Conservation (phyloP, 2,329 filamentous ascomycete genomes). For the Venturia effusa region DNA sequence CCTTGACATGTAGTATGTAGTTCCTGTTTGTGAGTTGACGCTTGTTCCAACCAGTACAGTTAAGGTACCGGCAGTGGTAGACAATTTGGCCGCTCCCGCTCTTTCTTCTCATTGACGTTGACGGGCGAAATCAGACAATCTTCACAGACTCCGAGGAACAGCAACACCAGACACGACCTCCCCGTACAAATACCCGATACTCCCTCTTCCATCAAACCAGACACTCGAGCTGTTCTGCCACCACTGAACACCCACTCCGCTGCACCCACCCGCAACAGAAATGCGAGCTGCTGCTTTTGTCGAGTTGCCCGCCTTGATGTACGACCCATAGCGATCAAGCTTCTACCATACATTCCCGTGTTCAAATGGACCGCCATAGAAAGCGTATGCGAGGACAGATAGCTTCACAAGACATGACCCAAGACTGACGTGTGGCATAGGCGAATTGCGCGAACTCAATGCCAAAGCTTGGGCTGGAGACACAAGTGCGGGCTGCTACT, state of each 20-base stretch:
- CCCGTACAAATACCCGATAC: background rate
- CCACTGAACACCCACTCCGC: background rate
- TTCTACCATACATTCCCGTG: background rate
- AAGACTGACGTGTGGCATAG: slow-evolving; percentile 33
- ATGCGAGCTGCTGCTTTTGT: slow-evolving; percentile 5
- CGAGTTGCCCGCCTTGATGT: slow-evolving; percentile 7
- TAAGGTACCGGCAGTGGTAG: too few relatives aligned
- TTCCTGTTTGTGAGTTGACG: background rate
- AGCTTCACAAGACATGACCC: background rate
- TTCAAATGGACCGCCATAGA: slow-evolving; percentile 38
- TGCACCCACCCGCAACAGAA: background rate
- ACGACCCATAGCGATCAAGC: slow-evolving; percentile 11
- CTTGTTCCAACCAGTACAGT: background rate
- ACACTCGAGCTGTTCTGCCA: background rate
- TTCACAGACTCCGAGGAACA: background rate
- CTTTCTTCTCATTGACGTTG: background rate
- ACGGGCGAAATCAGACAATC: background rate
- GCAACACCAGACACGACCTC: background rate
- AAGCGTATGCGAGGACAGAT: slow-evolving; percentile 28
- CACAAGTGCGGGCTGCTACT: slow-evolving; percentile 47
- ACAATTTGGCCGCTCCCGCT: background rate
- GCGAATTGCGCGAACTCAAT: slow-evolving; percentile 85
- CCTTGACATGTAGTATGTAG: too few relatives aligned
- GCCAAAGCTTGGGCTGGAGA: slow-evolving; percentile 81
- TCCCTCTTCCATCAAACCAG: background rate